phyloP scores from a whole-genome alignment of 352 stramenopile genomes.

The Phytopythium litorale region DNA sequence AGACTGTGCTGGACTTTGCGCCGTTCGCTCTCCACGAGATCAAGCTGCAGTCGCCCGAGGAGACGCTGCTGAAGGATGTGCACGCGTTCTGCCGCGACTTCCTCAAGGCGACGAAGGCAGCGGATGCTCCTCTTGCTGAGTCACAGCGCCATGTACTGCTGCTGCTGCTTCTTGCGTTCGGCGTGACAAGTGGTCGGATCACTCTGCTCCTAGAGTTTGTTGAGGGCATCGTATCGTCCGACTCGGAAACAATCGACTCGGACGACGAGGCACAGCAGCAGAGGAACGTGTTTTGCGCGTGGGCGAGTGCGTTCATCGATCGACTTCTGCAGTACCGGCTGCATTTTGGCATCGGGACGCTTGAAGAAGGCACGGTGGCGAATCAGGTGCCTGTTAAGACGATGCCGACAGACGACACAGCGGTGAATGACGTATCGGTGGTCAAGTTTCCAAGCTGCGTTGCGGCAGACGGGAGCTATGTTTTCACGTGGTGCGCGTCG shows the following conservation, averaged over 20 bases:
- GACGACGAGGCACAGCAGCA: neutral
- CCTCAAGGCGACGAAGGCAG: constrained; percentile 12
- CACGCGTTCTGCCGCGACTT: constrained; percentile 46
- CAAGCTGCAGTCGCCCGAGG: constrained; percentile 18
- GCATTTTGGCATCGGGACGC: constrained; percentile 44
- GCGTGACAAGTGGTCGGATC: constrained; percentile 48
- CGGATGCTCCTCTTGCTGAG: neutral
- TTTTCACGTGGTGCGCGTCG: constrained; percentile 50
- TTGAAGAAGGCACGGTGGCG: constrained; percentile 32
- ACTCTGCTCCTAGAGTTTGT: constrained; percentile 54
- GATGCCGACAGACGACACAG: constrained; percentile 16
- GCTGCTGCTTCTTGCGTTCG: constrained; percentile 48
- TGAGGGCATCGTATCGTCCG: constrained; percentile 15
- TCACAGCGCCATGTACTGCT: constrained; percentile 32
- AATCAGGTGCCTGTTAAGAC: constrained; percentile 51
- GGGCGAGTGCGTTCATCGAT: constrained; percentile 32
- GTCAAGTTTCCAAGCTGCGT: constrained; percentile 22
- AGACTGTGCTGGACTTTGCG: constrained; percentile 56
- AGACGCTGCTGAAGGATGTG: constrained; percentile 37
- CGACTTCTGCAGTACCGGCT: constrained; percentile 54
- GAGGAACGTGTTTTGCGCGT: constrained; percentile 22
- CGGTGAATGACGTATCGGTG: neutral
- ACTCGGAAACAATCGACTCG: neutral
- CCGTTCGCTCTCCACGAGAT: constrained; percentile 41
- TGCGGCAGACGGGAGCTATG: constrained; percentile 59